Evolutionary conservation across 129 eudicot genomes (phyloP), one percentile per base, ranked within the genome.

Genomic region (Erigeron canadensis): DNA sequence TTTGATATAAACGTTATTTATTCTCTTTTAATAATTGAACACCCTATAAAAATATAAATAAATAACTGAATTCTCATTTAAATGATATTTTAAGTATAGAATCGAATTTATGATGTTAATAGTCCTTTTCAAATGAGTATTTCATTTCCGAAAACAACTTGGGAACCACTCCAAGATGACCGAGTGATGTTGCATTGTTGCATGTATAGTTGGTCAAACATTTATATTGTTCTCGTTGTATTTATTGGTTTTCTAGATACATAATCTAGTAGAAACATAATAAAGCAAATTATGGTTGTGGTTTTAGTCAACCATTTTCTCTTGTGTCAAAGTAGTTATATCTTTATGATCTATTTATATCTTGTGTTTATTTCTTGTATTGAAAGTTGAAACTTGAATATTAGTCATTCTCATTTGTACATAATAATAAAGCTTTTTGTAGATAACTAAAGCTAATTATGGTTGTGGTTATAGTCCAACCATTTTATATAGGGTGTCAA

Each of bases 121-220:
- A 7, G 67, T 62, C 22, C 18, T 62, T n/a, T 15, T 61, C 13
- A 12, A 34, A 0, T 13, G 11, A 37, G 7, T 8, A n/a, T 18
- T 55, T 17, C 9, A 5, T 9, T 40, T 19, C 37, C 17, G 57
- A 71, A 71, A 71, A 71, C 75, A 71, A 71, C 67, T 9, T 41
- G 45, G 22, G 56, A 71, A 58, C 76, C 21, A 71, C 67, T 71
- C 67, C 67, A 21, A 42, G 9, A 54, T 71, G 50, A 56, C 28
- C 54, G 8, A 40, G 39, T 18, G 54, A 54, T 43, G 54, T 70
- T 16, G 54, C 34, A 41, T 13, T 43, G 54, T 70, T 16, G 54
- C 34, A 41, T 13, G 67, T 34, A 38, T 62, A 21, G 46, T 39
- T 63, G 4, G 65, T 60, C 65, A 60, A 63, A 21, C 46, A 28